phyloP scores from a whole-genome alignment of 2,329 filamentous ascomycete species.

The Tolypocladium nubicola region DNA sequence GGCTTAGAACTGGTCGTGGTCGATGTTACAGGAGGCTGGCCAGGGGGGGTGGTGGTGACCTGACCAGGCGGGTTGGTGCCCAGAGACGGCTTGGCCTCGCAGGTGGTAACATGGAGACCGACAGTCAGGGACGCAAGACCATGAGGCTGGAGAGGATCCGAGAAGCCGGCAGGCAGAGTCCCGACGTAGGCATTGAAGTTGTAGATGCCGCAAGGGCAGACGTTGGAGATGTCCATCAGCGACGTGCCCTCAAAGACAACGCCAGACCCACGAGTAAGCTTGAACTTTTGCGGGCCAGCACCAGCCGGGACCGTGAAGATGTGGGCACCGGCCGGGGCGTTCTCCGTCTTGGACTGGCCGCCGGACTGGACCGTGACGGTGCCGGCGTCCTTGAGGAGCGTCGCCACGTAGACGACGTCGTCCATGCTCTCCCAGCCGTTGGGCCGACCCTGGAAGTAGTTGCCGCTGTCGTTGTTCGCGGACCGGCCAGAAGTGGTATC shows the following conservation, averaged over 20 bases:
- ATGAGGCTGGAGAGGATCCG: slow-evolving; percentile 4
- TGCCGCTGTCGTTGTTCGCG: slow-evolving; percentile 34
- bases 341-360: slow-evolving; percentile 24
- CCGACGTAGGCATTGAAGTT: slow-evolving; percentile 48
- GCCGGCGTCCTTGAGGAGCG: slow-evolving; percentile 33
- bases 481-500: slow-evolving; percentile 33
- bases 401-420: slow-evolving; percentile 41
- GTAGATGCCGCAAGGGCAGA: slow-evolving; percentile 41
- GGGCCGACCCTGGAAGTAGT: slow-evolving; percentile 41
- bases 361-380: slow-evolving; percentile 35
- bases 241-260: slow-evolving; percentile 34
- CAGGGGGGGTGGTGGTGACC: slow-evolving; percentile 1
- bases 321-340: slow-evolving; percentile 14
- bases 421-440: slow-evolving; percentile 37
- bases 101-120: slow-evolving; percentile 6
- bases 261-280: slow-evolving; percentile 27
- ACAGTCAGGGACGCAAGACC: slow-evolving; percentile 2
- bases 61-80: slow-evolving; percentile 12
- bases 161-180: slow-evolving; percentile 25
- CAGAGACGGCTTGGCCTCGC: slow-evolving; percentile 17
- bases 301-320: slow-evolving; percentile 33
- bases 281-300: slow-evolving; percentile 30
- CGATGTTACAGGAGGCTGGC: slow-evolving; percentile 15
- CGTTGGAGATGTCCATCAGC: slow-evolving; percentile 35
- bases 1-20: slow-evolving; percentile 22